phyloP scores from a whole-genome alignment of 805 yeast genomes.

The Lipomyces mesembrius region DNA sequence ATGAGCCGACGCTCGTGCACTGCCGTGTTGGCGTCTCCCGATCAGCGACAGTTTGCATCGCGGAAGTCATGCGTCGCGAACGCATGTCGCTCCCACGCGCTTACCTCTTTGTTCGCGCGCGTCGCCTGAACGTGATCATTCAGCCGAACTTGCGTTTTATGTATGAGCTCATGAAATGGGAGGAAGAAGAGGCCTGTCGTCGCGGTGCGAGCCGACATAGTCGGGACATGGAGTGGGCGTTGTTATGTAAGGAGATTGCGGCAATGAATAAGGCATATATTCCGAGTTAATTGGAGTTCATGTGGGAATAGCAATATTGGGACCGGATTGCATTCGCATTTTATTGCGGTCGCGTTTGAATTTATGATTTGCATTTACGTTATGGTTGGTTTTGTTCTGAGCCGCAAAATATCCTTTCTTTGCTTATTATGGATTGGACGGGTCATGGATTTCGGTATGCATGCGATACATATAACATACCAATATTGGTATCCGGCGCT shows the following conservation, averaged over 20 bases:
- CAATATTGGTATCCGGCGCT: too few species aligned
- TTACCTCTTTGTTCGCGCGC: constrained; percentile 83
- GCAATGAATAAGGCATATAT: constrained; percentile 73
- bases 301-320: neutral
- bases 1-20: constrained; percentile 71
- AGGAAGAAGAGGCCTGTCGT: constrained; percentile 47
- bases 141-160: constrained; percentile 91
- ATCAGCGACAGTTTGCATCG: constrained; percentile 93
- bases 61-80: constrained; percentile 85
- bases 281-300: neutral
- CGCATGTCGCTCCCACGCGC: constrained; percentile 73
- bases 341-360: neutral
- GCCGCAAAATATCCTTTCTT: neutral
- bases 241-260: constrained; percentile 81
- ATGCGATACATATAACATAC: neutral
- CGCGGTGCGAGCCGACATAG: constrained; percentile 36
- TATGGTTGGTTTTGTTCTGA: neutral
- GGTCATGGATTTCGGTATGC: neutral
- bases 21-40: constrained; percentile 96
- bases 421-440: neutral
- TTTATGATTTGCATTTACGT: neutral
- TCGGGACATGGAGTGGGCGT: constrained; percentile 85
- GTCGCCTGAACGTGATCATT: constrained; percentile 87
- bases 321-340: neutral
- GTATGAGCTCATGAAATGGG: constrained; percentile 84